phyloP scores from a whole-genome alignment of 2,329 filamentous ascomycete species.

The Diaporthe ampelina region DNA sequence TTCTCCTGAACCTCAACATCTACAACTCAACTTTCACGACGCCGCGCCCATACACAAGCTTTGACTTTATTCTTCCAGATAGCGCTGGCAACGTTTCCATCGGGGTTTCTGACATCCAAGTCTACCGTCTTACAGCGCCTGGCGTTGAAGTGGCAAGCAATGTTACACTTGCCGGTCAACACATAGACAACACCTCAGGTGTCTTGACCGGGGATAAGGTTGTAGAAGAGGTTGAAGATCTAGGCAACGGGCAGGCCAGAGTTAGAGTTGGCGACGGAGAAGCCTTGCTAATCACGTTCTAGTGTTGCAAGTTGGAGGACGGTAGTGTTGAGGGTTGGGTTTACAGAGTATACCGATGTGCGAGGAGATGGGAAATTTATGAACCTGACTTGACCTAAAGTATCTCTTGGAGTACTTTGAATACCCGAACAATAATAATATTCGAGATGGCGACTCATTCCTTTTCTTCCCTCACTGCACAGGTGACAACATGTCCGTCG shows the following conservation, averaged over 20 bases:
- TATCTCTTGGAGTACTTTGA: neutral
- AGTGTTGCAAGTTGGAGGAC: neutral
- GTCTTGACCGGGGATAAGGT: neutral
- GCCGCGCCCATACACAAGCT: slow-evolving; percentile 1
- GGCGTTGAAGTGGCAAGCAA: slow-evolving; percentile 31
- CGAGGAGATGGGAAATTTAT: neutral
- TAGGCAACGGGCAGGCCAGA: neutral
- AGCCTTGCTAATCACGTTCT: slow-evolving; percentile 9
- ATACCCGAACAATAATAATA: neutral
- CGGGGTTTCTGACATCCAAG: neutral
- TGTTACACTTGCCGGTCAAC: slow-evolving; percentile 30
- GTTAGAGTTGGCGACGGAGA: slow-evolving; percentile 12
- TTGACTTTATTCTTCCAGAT: neutral
- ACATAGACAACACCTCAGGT: slow-evolving; percentile 18
- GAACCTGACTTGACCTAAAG: too few relatives aligned
- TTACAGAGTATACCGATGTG: too few relatives aligned
- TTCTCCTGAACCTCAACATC: slow-evolving; percentile 25
- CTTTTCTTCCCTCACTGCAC: neutral
- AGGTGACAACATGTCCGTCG: neutral
- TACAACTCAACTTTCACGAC: slow-evolving; percentile 29
- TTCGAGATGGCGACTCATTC: neutral
- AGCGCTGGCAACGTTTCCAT: neutral
- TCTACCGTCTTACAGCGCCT: slow-evolving; percentile 18
- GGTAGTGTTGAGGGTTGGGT: neutral
- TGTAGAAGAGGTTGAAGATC: neutral